A percentile compares a stretch with the other conserved stretches of the same genome.
These are phyloP conservation scores for Gossypium aridum DNA, from an alignment of 441 rosid species.

Conservation along the genomic window DNA sequence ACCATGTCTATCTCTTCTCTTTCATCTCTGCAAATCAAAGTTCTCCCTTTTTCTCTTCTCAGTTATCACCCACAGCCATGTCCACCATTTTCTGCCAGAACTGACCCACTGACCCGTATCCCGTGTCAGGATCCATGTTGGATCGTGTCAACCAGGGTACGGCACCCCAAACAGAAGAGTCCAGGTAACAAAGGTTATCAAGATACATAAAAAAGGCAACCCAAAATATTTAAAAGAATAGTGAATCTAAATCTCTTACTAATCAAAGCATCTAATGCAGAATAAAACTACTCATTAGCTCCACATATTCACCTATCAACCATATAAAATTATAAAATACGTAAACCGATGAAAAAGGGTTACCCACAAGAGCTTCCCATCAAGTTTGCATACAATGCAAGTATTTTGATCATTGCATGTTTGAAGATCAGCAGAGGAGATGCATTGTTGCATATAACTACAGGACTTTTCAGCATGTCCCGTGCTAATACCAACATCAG, in stretches of 20 bases:
- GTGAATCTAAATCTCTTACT: background rate
- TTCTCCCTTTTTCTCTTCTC: background rate
- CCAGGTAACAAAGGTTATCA: background rate
- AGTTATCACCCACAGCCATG: background rate
- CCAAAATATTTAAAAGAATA: background rate
- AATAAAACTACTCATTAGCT: background rate
- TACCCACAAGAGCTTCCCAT: conserved; percentile 54
- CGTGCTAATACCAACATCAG: background rate
- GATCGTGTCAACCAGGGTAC: background rate
- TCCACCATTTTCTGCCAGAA: no score
- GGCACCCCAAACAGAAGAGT: background rate
- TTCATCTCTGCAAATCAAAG: background rate
- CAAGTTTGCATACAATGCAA: conserved; percentile 43
- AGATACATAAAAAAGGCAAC: background rate
- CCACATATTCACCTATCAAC: conserved; percentile 1
- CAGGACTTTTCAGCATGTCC: conserved; percentile 1
- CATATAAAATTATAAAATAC: background rate
- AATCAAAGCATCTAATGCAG: background rate
- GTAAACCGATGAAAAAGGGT: conserved; percentile 15
- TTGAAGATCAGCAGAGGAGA: conserved; percentile 7
- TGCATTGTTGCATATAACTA: background rate
- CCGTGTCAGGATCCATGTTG: background rate
- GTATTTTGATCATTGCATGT: conserved; percentile 17
- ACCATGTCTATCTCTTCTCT: background rate
- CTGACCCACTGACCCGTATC: background rate